Evolutionary conservation across 345 rosid genomes (phyloP).

Genomic region (Syzygium aromaticum): DNA sequence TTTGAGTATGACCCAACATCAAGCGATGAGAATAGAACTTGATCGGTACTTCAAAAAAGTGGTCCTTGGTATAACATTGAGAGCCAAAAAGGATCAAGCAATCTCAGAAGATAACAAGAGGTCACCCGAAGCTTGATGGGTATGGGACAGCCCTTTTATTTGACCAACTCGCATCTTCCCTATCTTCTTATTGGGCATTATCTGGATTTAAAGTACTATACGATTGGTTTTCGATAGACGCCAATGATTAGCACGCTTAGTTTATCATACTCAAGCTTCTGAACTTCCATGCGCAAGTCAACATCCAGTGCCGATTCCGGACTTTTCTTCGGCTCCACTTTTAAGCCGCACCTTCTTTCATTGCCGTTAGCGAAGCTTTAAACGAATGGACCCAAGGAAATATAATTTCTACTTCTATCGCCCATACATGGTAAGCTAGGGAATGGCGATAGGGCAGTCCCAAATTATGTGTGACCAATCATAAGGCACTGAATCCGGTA

Average conservation of each 20-base stretch:
- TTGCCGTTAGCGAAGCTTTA: neutral
- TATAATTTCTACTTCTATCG: neutral
- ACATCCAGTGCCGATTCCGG: neutral
- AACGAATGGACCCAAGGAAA: neutral
- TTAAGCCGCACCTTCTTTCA: neutral
- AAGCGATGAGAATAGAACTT: neutral
- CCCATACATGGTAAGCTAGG: neutral
- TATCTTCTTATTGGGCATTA: neutral
- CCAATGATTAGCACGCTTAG: neutral
- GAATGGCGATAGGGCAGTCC: neutral
- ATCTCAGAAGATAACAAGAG: neutral
- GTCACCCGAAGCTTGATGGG: neutral
- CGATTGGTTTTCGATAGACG: neutral
- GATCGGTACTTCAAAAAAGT: neutral
- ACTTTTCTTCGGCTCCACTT: neutral
- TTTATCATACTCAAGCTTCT: neutral
- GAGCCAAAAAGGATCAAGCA: neutral
- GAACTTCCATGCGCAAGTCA: neutral
- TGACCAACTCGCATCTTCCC: neutral
- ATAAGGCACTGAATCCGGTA: neutral
- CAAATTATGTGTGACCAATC: neutral
- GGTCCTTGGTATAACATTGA: neutral
- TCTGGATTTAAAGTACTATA: neutral
- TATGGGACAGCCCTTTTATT: neutral
- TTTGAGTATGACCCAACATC: neutral